Percentiles rank a stretch among this genome's conserved stretches.
Evolutionary conservation across 164 flowering plant genomes (phyloP).

Genomic region (Platanus orientalis): DNA sequence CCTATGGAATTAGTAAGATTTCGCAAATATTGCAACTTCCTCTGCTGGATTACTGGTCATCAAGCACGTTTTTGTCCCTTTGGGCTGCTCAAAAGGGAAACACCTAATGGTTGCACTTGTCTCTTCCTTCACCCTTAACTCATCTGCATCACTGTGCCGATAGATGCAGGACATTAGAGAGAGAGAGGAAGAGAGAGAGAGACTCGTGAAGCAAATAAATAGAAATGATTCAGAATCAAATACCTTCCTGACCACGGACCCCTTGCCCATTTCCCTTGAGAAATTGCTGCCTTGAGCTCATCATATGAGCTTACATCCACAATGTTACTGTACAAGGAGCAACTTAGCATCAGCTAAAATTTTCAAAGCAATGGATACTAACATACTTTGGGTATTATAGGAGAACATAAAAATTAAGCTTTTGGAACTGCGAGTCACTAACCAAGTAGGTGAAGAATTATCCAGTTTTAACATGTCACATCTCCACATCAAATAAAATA

Average conservation of each 20-base stretch:
- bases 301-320: slow-evolving; percentile 80
- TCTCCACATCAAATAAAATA: too few species aligned
- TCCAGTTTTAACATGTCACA: too few species aligned
- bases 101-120: slow-evolving; percentile 91
- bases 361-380: too few species aligned
- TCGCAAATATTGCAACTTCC: slow-evolving; percentile 83
- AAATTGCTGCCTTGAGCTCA: slow-evolving; percentile 77
- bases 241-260: slow-evolving; percentile 98
- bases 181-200: too few species aligned
- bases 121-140: slow-evolving; percentile 81
- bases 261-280: slow-evolving; percentile 92
- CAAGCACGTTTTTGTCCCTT: slow-evolving; percentile 60
- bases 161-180: background rate
- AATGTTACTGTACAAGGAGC: slow-evolving; percentile 57
- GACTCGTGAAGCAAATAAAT: background rate
- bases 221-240: background rate
- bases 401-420: too few species aligned
- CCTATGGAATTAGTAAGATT: slow-evolving; percentile 44
- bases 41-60: slow-evolving; percentile 81
- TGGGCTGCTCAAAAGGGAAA: slow-evolving; percentile 87
- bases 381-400: too few species aligned
- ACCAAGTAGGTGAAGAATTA: too few species aligned
- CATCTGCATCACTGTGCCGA: slow-evolving; percentile 66
- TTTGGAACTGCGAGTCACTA: too few species aligned
- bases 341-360: too few species aligned